phyloP scores from a whole-genome alignment of 2,329 filamentous ascomycete genomes.

The Calonectria fujianensis region DNA sequence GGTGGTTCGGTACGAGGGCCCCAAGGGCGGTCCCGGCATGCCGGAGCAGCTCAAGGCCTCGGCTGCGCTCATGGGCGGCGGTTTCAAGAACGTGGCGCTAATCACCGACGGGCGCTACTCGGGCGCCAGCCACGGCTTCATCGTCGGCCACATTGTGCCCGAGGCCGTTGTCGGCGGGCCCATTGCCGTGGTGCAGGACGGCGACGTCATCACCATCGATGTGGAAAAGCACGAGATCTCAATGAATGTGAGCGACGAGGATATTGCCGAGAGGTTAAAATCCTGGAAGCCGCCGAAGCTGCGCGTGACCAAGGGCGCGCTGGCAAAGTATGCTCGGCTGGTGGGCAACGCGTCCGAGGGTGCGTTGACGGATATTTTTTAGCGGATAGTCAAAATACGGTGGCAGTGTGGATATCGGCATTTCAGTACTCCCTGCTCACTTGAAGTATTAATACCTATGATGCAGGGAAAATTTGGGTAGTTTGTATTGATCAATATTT shows the following conservation, averaged over 20 bases:
- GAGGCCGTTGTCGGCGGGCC: slow-evolving; percentile 92
- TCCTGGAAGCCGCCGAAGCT: neutral
- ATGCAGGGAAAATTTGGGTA: neutral
- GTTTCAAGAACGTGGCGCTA: slow-evolving; percentile 87
- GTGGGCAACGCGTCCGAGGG: slow-evolving; percentile 21
- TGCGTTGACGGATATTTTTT: slow-evolving; percentile 7
- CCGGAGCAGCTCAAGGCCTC: slow-evolving; percentile 92
- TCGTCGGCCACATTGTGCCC: slow-evolving; percentile 92
- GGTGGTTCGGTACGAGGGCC: slow-evolving; percentile 93
- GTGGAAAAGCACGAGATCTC: slow-evolving; percentile 63
- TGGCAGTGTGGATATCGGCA: no score
- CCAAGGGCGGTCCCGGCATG: slow-evolving; percentile 94
- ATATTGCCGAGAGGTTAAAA: neutral
- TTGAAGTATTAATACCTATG: neutral
- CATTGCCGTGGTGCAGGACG: slow-evolving; percentile 85
- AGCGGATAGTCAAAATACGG: neutral
- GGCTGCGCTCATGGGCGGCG: slow-evolving; percentile 92
- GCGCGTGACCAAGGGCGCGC: neutral
- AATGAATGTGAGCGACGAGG: slow-evolving; percentile 21
- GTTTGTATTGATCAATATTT: neutral
- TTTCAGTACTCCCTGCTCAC: neutral
- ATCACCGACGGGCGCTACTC: slow-evolving; percentile 93
- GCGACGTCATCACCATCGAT: slow-evolving; percentile 89
- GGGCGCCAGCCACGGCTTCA: slow-evolving; percentile 91
- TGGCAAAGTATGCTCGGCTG: slow-evolving; percentile 23